Percentiles rank a stretch among this genome's conserved stretches.
These are phyloP conservation scores for Avicennia marina DNA, from an alignment of 257 asterid species.

Conservation along the genomic window DNA sequence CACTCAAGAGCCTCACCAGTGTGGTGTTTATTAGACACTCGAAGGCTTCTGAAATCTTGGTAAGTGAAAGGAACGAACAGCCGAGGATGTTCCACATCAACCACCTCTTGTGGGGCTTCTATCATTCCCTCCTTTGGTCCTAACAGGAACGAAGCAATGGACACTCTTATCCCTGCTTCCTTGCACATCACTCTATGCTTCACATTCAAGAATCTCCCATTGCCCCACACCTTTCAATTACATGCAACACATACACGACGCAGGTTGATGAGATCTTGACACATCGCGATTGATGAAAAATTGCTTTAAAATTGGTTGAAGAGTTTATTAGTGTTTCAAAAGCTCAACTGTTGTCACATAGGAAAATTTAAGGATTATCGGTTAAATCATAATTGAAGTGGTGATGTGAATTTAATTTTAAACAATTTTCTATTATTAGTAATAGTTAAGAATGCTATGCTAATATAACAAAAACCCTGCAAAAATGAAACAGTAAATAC, in stretches of 20 bases:
- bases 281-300: no score
- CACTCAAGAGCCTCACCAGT: conserved; percentile 35
- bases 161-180: conserved; percentile 33
- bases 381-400: no score
- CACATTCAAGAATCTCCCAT: conserved; percentile 59
- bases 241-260: no score
- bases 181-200: conserved; percentile 56
- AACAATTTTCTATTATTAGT: no score
- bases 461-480: no score
- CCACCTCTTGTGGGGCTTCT: conserved; percentile 34
- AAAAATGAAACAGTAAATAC: no score
- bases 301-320: not conserved
- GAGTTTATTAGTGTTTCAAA: no score
- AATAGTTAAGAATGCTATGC: no score
- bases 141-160: conserved; percentile 46
- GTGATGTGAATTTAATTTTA: no score
- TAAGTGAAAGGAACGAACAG: conserved; percentile 39
- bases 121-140: conserved; percentile 39
- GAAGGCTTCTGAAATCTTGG: conserved; percentile 28
- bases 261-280: no score
- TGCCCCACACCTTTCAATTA: conserved; percentile 73
- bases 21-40: conserved; percentile 19
- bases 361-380: no score
- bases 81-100: conserved; percentile 39
- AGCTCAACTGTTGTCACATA: no score